Percentiles rank a stretch among this genome's conserved stretches.
These are phyloP conservation scores for Hyphopichia khmerensis DNA, from an alignment of 1,139 yeast species.

Conservation along the genomic window DNA sequence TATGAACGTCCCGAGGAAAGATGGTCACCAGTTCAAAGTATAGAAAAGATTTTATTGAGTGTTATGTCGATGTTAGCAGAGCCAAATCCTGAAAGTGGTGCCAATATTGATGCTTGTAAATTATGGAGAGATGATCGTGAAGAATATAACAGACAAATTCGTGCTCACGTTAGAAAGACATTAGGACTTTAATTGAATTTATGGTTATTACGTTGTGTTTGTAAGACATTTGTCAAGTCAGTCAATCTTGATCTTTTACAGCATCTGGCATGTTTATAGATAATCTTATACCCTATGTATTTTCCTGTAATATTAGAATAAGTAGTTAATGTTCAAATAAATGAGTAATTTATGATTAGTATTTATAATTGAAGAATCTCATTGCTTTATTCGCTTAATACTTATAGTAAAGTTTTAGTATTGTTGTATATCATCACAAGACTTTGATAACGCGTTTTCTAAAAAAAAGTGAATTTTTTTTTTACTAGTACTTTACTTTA, in stretches of 20 bases:
- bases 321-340: too few species aligned
- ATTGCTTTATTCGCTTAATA: too few species aligned
- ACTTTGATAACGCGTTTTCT: too few species aligned
- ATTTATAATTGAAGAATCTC: too few species aligned
- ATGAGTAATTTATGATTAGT: too few species aligned
- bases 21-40: slow-evolving; percentile 97
- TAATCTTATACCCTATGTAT: neutral
- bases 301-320: neutral
- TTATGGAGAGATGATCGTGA: slow-evolving; percentile 84
- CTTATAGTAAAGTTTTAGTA: too few species aligned
- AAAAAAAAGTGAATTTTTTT: too few species aligned
- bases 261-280: slow-evolving; percentile 2
- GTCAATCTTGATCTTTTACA: neutral
- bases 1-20: slow-evolving; percentile 94
- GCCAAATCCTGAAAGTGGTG: slow-evolving; percentile 95
- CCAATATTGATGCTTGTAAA: slow-evolving; percentile 94
- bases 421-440: too few species aligned
- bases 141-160: slow-evolving; percentile 65
- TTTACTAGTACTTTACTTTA: too few species aligned
- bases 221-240: too few species aligned
- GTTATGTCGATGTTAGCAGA: slow-evolving; percentile 97
- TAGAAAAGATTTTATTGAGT: slow-evolving; percentile 87
- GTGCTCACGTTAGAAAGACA: slow-evolving; percentile 61
- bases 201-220: too few species aligned
- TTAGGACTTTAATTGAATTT: slow-evolving; percentile 50